Evolutionary conservation across 148 eudicot genomes (phyloP).

Genomic region (Polygonum maritimum): DNA sequence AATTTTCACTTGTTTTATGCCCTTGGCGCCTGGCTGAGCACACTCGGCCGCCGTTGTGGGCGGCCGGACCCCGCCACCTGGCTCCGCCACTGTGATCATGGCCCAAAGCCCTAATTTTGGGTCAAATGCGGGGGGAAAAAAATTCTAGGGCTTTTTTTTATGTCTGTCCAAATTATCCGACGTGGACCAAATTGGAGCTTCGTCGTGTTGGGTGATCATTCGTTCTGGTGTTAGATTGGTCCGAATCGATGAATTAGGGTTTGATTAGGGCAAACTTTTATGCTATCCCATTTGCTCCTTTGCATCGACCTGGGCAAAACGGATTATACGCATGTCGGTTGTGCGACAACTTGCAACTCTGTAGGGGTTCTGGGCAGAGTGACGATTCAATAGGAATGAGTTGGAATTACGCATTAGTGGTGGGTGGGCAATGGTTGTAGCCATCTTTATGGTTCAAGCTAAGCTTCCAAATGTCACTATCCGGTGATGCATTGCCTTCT

Average conservation of each 20-base stretch:
- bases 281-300: neutral
- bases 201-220: neutral
- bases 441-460: neutral
- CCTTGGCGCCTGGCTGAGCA: too few relatives aligned
- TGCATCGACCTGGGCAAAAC: too few relatives aligned
- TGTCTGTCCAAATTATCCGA: neutral
- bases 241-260: neutral
- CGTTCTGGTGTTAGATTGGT: neutral
- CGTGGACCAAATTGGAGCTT: neutral
- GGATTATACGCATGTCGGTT: neutral
- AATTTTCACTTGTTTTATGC: too few relatives aligned
- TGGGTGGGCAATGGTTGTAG: neutral
- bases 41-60: too few relatives aligned
- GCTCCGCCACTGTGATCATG: neutral
- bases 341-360: neutral
- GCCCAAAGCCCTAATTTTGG: constrained; percentile 4
- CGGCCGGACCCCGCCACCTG: too few relatives aligned
- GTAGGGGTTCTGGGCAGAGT: neutral
- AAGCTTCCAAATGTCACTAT: neutral
- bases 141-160: neutral
- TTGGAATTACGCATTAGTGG: neutral
- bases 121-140: neutral
- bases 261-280: constrained; percentile 1
- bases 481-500: neutral
- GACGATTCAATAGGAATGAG: neutral